Evolutionary conservation across 768 basidiomycete species (phyloP).

Genomic region (Chalciporus sphaerocephalus): DNA sequence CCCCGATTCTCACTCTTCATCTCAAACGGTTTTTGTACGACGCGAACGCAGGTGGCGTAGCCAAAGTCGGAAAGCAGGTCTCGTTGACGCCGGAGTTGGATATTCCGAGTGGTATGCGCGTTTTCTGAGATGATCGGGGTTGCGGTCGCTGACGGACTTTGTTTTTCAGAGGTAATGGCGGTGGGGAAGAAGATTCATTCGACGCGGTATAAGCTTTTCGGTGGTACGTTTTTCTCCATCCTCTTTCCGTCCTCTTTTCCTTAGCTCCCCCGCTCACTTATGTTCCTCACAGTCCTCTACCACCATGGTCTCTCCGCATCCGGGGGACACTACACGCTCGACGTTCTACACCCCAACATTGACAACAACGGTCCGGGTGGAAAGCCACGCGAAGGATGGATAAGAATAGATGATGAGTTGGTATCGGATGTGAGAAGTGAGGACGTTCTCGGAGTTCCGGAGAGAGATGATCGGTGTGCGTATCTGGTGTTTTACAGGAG

Average conservation of each 20-base stretch:
- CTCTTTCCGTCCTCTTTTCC: neutral
- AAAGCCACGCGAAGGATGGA: conserved; percentile 65
- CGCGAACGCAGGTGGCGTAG: conserved; percentile 63
- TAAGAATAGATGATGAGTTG: conserved; percentile 90
- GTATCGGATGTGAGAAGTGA: conserved; percentile 66
- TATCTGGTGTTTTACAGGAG: conserved; percentile 85
- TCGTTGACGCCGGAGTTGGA: conserved; percentile 74
- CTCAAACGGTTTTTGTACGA: conserved; percentile 92
- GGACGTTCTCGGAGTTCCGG: conserved; percentile 61
- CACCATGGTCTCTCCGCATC: conserved; percentile 90
- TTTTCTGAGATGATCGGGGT: neutral
- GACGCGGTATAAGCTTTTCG: conserved; percentile 76
- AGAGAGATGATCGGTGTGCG: conserved; percentile 65
- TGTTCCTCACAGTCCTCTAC: conserved; percentile 60
- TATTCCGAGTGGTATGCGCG: conserved; percentile 55
- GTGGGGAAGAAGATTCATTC: conserved; percentile 44
- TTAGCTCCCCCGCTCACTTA: too few relatives aligned
- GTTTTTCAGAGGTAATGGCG: conserved; percentile 53
- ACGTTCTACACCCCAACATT: conserved; percentile 74
- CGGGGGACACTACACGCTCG: conserved; percentile 94
- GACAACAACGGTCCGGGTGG: conserved; percentile 33
- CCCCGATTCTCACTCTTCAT: conserved; percentile 81
- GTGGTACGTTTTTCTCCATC: conserved; percentile 47
- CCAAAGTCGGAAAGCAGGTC: conserved; percentile 83
- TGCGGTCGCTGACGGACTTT: too few relatives aligned